Conservation (phyloP, 106 monocot species). For the Acorus gramineus region DNA sequence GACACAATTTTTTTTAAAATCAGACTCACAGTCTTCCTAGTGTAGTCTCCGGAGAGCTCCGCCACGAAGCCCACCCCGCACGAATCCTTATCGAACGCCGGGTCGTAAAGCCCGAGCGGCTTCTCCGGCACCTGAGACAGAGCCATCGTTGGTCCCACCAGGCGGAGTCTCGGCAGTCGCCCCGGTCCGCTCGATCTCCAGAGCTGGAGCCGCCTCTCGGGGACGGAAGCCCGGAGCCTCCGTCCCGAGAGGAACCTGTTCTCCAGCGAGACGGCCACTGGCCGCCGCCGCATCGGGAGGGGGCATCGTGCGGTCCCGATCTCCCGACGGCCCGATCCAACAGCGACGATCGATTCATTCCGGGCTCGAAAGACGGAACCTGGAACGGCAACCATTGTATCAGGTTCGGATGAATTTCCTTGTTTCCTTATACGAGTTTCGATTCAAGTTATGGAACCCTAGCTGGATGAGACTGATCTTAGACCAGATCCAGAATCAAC, state of each 20-base stretch:
- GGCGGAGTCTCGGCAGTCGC: constrained; percentile 27
- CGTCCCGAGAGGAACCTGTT: constrained; percentile 37
- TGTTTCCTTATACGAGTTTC: no score
- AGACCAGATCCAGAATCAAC: no score
- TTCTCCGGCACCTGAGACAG: constrained; percentile 90
- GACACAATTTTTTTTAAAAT: no score
- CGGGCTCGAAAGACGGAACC: constrained; percentile 38
- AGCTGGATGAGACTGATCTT: no score
- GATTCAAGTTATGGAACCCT: no score
- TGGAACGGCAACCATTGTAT: constrained; percentile 37
- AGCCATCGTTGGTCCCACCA: constrained; percentile 45
- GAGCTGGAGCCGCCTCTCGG: constrained; percentile 22
- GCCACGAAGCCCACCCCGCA: no score
- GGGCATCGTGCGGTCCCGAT: constrained; percentile 13
- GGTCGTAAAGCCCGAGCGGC: not conserved
- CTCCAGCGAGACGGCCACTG: constrained; percentile 14
- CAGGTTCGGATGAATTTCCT: no score
- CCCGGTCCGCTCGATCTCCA: constrained; percentile 52
- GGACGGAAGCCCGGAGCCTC: constrained; percentile 19
- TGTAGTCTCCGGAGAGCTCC: no score
- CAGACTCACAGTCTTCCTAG: not conserved
- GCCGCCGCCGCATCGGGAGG: constrained; percentile 12
- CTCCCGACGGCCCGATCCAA: not conserved
- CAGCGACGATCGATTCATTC: constrained; percentile 16
- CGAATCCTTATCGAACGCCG: no score